Percentiles rank a stretch among this genome's conserved stretches.
Conservation (phyloP, 2,329 filamentous ascomycete genomes). For the Scedosporium minutisporum region DNA sequence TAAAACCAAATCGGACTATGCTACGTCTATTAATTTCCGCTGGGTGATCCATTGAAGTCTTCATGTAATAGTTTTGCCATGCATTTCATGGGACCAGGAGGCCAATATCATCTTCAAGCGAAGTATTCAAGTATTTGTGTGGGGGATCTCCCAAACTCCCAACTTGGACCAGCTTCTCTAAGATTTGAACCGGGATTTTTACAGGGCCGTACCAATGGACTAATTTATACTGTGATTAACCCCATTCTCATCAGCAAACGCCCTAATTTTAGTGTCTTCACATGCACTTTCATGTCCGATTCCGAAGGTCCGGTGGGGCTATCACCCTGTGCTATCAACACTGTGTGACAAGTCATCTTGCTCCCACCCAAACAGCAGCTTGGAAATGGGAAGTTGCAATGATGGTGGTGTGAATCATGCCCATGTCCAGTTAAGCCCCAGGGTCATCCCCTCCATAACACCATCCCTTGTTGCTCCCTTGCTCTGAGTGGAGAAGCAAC, state of each 20-base stretch:
- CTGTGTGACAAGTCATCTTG: background rate
- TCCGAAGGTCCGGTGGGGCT: background rate
- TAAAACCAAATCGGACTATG: background rate
- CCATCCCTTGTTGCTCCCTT: background rate
- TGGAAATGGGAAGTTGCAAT: background rate
- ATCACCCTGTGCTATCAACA: background rate
- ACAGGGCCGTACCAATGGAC: too few species aligned
- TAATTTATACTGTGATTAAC: too few species aligned
- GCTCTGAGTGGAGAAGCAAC: background rate
- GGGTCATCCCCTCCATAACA: too few species aligned
- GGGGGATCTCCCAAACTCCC: too few species aligned
- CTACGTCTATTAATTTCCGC: background rate
- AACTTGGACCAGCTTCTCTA: too few species aligned
- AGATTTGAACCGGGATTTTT: too few species aligned
- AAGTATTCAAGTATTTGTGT: too few species aligned
- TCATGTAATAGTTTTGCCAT: too few species aligned
- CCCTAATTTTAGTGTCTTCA: background rate
- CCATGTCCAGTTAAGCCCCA: background rate
- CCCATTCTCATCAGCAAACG: too few species aligned
- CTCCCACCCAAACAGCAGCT: background rate
- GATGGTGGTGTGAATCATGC: background rate
- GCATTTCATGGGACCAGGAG: too few species aligned
- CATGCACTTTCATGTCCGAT: background rate
- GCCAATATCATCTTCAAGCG: too few species aligned
- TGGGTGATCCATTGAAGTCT: too few species aligned